Evolutionary conservation across 352 stramenopile species (phyloP), one percentile per base, ranked within the genome.

Genomic region (Blastocystis sp.): DNA sequence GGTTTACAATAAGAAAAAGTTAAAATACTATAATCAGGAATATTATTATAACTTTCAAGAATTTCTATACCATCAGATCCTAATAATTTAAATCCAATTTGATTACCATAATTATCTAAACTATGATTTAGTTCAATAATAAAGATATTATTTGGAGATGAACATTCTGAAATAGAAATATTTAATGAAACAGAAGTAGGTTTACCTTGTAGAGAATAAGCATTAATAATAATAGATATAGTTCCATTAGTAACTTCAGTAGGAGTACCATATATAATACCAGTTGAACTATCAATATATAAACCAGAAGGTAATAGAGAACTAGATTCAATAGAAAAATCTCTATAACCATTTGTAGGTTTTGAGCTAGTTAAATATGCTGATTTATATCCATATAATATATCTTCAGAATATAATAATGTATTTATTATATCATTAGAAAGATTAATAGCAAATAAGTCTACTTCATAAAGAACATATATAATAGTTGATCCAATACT

Each of bases 211-310:
- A n/a, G 24, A 32, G 39, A 54, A 18, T 48, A 25, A 34, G 39
- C 48, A 3, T 39, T 62, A 4, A 62, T 32, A 25, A 27, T 28
- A 33, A 54, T 54, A 7, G 32, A 35, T 2, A 42, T 37, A 24
- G 41, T 52, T 9, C 19, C 52, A 27, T 40, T 27, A 21, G 36
- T 28, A 21, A 23, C 36, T 30, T 54, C 35, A n/a, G n/a, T n/a
- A 4, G 52, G 52, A 19, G 36, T 52, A n/a, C 52, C 52, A 1
- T 27, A 43, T 30, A 62, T 62, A 19, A 62, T 18, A 10, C 52
- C 52, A 11, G 52, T 48, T 30, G 24, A 36, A 13, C 16, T 32
- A 19, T 62, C 52, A 23, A 62, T 33, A 21, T 27, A 43, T 6
- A 62, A n/a, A 4, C 52, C 52, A 13, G 31, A 33, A 13, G 52